phyloP scores from a whole-genome alignment of 305 asterid species.

The Fraxinus ornus region DNA sequence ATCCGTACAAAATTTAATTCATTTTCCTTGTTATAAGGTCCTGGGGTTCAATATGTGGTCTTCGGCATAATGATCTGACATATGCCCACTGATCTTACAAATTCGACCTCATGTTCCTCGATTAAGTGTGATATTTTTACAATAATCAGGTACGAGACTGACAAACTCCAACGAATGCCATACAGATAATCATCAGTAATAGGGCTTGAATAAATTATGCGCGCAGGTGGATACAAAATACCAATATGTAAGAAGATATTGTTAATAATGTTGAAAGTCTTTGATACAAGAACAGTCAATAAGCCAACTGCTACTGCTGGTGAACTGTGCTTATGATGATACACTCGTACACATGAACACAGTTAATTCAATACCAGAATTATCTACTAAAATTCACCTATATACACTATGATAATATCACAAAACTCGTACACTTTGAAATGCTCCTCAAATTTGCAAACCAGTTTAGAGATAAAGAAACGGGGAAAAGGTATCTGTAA shows the following conservation, averaged over 20 bases:
- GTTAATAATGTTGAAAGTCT: background rate
- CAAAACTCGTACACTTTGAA: background rate
- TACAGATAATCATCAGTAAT: background rate
- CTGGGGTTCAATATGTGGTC: background rate
- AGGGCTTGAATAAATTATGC: background rate
- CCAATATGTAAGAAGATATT: background rate
- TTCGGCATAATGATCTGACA: background rate
- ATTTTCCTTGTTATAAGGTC: background rate
- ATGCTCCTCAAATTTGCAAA: background rate
- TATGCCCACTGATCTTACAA: background rate
- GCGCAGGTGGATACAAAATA: background rate
- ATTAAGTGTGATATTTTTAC: background rate
- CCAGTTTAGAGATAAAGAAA: background rate
- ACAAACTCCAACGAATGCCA: background rate
- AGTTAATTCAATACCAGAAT: background rate
- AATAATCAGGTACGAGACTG: background rate
- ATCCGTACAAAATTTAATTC: background rate
- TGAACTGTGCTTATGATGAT: background rate
- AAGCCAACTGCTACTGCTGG: background rate
- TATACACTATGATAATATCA: background rate
- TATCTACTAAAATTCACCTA: background rate
- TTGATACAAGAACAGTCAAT: background rate
- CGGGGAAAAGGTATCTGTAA: background rate
- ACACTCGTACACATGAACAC: background rate
- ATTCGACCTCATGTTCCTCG: background rate